A percentile compares a stretch with the other conserved stretches of the same genome.
Evolutionary conservation across 805 yeast genomes (phyloP).

Genomic region (Schizosaccharomyces cryophilus): DNA sequence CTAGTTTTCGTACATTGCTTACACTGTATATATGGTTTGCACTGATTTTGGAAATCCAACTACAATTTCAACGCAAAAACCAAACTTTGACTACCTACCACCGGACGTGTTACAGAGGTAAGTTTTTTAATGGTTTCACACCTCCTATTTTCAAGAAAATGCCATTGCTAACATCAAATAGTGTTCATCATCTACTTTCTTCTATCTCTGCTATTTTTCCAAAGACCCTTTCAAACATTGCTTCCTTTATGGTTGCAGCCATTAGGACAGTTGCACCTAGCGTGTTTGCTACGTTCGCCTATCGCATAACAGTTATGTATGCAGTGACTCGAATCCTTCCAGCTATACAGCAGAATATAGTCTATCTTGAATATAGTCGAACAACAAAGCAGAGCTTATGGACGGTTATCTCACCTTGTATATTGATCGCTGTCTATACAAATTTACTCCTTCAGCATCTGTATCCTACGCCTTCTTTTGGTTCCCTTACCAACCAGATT

Average conservation of each 20-base stretch:
- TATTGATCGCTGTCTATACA: conserved; percentile 83
- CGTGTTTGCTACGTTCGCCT: conserved; percentile 55
- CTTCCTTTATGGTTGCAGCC: conserved; percentile 24
- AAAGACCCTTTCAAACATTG: conserved; percentile 17
- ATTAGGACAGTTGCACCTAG: conserved; percentile 51
- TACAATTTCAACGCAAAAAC: conserved; percentile 5
- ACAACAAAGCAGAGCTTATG: not conserved
- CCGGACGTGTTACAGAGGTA: conserved; percentile 17
- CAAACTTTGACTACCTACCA: conserved; percentile 12
- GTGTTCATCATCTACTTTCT: conserved; percentile 10
- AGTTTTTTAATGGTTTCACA: conserved; percentile 4
- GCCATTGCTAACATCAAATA: not conserved
- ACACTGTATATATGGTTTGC: conserved; percentile 68
- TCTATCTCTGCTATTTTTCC: conserved; percentile 18
- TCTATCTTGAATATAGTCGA: not conserved
- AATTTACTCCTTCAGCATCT: conserved; percentile 69
- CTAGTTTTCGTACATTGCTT: conserved; percentile 60
- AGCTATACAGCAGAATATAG: conserved; percentile 17
- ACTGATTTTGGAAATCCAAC: conserved; percentile 41
- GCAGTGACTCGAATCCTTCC: conserved; percentile 92
- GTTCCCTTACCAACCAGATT: conserved; percentile 31
- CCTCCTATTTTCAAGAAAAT: not conserved
- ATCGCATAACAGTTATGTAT: conserved; percentile 58
- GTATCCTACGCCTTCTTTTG: conserved; percentile 17
- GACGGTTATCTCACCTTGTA: conserved; percentile 47